These are phyloP conservation scores for Fraxinus pennsylvanica DNA, from an alignment of 257 asterid species.

Conservation along the genomic window DNA sequence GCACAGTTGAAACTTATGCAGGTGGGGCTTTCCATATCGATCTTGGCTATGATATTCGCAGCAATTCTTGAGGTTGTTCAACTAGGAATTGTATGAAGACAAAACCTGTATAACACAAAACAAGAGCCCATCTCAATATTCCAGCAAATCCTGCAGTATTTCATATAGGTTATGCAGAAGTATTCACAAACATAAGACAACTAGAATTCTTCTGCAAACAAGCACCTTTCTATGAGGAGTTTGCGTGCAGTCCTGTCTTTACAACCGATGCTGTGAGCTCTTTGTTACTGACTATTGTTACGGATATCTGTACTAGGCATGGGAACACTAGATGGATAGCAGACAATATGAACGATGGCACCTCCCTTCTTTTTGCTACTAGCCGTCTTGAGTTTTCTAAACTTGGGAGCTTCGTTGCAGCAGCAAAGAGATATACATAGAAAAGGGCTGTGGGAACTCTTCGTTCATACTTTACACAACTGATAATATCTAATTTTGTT, in stretches of 20 bases:
- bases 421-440: constrained; percentile 56
- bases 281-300: constrained; percentile 56
- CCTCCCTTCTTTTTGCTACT: constrained; percentile 58
- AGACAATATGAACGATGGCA: constrained; percentile 60
- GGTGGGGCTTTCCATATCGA: constrained; percentile 61
- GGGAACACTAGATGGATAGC: constrained; percentile 66
- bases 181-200: constrained; percentile 68
- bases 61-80: constrained; percentile 57
- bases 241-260: constrained; percentile 59
- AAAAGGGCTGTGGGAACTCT: constrained; percentile 49
- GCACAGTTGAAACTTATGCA: constrained; percentile 72
- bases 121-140: constrained; percentile 58
- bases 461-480: neutral
- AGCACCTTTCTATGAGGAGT: constrained; percentile 75
- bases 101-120: constrained; percentile 34
- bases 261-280: constrained; percentile 62
- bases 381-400: constrained; percentile 54
- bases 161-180: constrained; percentile 78
- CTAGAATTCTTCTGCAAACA: constrained; percentile 77
- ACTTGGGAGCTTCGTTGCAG: constrained; percentile 46
- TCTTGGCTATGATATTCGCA: constrained; percentile 62
- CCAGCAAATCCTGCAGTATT: constrained; percentile 77
- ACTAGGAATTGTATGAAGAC: constrained; percentile 48
- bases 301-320: constrained; percentile 37
- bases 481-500: too few species aligned